These are phyloP conservation scores for Sclerotinia sclerotiorum DNA, from an alignment of 2,329 filamentous ascomycete species.

Conservation along the genomic window DNA sequence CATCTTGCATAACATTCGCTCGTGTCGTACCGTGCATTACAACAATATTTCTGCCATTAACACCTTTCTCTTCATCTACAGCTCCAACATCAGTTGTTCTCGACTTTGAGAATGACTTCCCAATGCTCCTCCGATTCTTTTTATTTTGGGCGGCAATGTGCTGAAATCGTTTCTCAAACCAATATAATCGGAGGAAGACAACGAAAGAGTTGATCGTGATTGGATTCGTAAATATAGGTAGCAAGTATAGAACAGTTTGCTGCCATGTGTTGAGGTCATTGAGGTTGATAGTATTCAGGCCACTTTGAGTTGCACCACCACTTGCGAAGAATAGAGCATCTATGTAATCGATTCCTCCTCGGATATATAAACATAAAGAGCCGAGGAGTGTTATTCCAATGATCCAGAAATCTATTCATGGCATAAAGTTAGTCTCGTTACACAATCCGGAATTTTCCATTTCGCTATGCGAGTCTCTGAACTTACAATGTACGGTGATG, in stretches of 20 bases:
- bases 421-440: neutral
- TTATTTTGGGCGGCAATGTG: conserved; percentile 74
- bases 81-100: conserved; percentile 48
- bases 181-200: conserved; percentile 90
- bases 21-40: conserved; percentile 61
- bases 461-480: neutral
- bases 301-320: conserved; percentile 86
- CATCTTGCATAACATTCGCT: conserved; percentile 56
- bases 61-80: conserved; percentile 52
- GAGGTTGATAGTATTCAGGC: conserved; percentile 76
- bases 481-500: conserved; percentile 75
- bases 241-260: conserved; percentile 69
- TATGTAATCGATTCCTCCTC: conserved; percentile 68
- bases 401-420: conserved; percentile 70
- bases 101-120: conserved; percentile 59
- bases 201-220: conserved; percentile 83
- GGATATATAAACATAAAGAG: conserved; percentile 73
- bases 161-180: conserved; percentile 97
- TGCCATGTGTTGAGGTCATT: conserved; percentile 70
- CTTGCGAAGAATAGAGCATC: conserved; percentile 88
- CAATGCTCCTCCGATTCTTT: conserved; percentile 61
- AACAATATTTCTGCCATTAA: conserved; percentile 64
- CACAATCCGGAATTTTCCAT: conserved; percentile 1
- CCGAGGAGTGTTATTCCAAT: conserved; percentile 69
- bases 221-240: conserved; percentile 74